phyloP scores from a whole-genome alignment of 345 rosid species.

The Bruguiera gymnorhiza region DNA sequence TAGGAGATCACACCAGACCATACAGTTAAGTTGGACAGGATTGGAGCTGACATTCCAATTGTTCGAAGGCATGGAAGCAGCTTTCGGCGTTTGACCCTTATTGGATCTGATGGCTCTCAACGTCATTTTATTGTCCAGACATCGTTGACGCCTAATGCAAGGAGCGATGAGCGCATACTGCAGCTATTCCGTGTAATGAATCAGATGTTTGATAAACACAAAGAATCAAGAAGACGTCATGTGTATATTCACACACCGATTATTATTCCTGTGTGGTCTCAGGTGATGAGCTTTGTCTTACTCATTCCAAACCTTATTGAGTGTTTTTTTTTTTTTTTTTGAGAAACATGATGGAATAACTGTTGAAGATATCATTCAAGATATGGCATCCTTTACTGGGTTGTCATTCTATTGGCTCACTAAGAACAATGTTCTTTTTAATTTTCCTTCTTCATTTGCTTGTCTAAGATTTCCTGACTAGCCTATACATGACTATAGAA shows the following conservation, averaged over 20 bases:
- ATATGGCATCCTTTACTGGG: too few relatives aligned
- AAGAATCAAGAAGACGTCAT: slow-evolving; percentile 90
- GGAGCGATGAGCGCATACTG: slow-evolving; percentile 93
- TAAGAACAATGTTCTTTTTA: neutral
- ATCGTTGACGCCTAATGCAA: slow-evolving; percentile 96
- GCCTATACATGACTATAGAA: neutral
- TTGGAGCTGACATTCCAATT: slow-evolving; percentile 93
- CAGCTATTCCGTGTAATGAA: slow-evolving; percentile 99
- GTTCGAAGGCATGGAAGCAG: slow-evolving; percentile 99
- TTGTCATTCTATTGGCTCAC: too few relatives aligned
- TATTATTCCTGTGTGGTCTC: slow-evolving; percentile 99
- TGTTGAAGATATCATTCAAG: too few relatives aligned
- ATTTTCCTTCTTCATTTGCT: neutral
- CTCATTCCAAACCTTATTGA: neutral
- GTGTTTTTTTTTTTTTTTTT: neutral
- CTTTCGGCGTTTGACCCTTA: slow-evolving; percentile 88
- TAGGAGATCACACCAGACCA: slow-evolving; percentile 98
- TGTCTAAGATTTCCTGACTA: slow-evolving; percentile 1
- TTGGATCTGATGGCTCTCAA: slow-evolving; percentile 97
- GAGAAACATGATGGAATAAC: neutral
- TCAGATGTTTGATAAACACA: slow-evolving; percentile 99
- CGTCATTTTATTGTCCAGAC: slow-evolving; percentile 96
- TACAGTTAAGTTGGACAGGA: slow-evolving; percentile 82
- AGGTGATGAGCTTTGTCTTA: slow-evolving; percentile 43
- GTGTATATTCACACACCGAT: slow-evolving; percentile 92